Conservation (phyloP, 2,329 filamentous ascomycete species). For the Penicillium sp. region DNA sequence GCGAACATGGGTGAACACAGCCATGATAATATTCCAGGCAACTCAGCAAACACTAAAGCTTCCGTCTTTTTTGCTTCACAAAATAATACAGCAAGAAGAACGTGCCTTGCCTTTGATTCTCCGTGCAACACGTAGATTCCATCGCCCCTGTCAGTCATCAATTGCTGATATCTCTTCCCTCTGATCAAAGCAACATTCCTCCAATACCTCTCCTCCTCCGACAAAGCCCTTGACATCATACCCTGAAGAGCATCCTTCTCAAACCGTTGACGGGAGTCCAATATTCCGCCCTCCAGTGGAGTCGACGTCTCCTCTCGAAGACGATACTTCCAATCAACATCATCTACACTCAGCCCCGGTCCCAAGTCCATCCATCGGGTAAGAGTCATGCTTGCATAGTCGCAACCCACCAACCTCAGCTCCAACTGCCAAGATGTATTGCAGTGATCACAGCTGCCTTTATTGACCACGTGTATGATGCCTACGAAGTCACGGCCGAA, state of each 20-base stretch:
- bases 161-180: neutral
- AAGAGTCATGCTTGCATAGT: conserved; percentile 6
- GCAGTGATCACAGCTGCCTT: conserved; percentile 6
- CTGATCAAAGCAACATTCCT: neutral
- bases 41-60: neutral
- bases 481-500: too few species aligned
- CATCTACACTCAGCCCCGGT: conserved; percentile 1
- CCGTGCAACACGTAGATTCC: conserved; percentile 2
- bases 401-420: too few species aligned
- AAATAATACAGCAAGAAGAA: conserved; percentile 6
- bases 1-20: neutral
- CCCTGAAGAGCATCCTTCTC: neutral
- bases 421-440: conserved; percentile 11
- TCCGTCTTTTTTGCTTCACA: neutral
- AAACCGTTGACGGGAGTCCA: neutral
- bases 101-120: conserved; percentile 3
- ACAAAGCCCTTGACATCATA: too few species aligned
- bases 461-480: too few species aligned
- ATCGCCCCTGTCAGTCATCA: neutral
- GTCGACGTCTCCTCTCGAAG: too few species aligned
- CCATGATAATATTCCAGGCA: neutral
- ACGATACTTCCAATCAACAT: neutral
- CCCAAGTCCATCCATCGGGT: conserved; percentile 14
- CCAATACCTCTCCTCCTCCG: too few species aligned
- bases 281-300: too few species aligned